Percentiles rank a stretch among this genome's conserved stretches.
These are phyloP conservation scores for Aleurites moluccanus DNA, from an alignment of 441 rosid genomes.

Conservation along the genomic window DNA sequence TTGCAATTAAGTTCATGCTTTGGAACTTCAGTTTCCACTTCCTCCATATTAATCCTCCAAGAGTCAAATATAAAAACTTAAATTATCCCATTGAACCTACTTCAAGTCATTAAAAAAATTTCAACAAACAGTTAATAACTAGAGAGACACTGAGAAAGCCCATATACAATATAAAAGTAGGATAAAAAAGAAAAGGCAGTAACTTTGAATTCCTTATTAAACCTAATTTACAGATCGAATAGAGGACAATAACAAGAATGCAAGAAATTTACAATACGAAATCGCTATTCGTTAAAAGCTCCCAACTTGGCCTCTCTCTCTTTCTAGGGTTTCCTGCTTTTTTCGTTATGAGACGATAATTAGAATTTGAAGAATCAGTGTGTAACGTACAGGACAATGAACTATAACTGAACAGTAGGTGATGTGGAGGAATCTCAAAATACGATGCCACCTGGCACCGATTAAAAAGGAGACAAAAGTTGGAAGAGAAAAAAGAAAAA, in stretches of 20 bases:
- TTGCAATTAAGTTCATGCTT: constrained; percentile 4
- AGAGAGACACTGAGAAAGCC: not conserved
- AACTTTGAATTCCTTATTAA: not conserved
- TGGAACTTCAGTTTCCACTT: constrained; percentile 12
- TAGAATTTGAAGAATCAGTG: not conserved
- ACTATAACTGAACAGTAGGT: not conserved
- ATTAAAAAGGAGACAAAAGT: not conserved
- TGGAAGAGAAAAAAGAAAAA: too few species aligned
- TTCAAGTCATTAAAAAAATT: not conserved
- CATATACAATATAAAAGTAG: not conserved
- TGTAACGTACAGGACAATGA: not conserved
- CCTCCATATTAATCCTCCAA: constrained; percentile 20
- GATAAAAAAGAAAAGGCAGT: not conserved
- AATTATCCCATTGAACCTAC: not conserved
- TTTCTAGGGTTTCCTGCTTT: constrained; percentile 7
- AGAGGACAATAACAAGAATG: not conserved
- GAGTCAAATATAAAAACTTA: not conserved
- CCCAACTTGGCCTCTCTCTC: not conserved
- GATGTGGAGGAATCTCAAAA: not conserved
- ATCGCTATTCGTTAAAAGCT: not conserved
- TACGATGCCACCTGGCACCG: not conserved
- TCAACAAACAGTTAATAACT: not conserved
- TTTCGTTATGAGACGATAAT: not conserved
- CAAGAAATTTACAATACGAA: not conserved
- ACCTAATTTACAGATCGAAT: not conserved